Conservation (phyloP, 768 basidiomycete species). For the Phylloporus sp. region DNA sequence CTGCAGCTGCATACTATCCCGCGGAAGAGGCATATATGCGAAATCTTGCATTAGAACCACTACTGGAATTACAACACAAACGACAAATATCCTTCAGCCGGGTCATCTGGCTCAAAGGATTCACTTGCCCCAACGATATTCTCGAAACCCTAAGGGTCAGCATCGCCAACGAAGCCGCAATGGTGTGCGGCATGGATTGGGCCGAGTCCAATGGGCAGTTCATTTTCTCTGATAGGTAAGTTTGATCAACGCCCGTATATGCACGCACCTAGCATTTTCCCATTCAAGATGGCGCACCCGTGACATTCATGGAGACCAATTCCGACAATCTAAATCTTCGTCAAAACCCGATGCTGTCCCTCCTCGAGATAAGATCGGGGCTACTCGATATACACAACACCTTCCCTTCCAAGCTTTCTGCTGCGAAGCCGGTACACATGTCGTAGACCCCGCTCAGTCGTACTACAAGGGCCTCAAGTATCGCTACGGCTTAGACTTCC, state of each 20-base stretch:
- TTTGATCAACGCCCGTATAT: too few species aligned
- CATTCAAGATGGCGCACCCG: slow-evolving; percentile 85
- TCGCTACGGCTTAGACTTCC: slow-evolving; percentile 75
- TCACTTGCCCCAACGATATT: slow-evolving; percentile 98
- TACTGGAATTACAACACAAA: slow-evolving; percentile 74
- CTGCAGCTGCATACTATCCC: slow-evolving; percentile 88
- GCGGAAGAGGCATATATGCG: slow-evolving; percentile 92
- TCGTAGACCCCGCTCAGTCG: slow-evolving; percentile 92
- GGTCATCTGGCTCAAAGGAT: slow-evolving; percentile 98
- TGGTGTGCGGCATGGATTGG: slow-evolving; percentile 99
- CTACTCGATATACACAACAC: slow-evolving; percentile 82
- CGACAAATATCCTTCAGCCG: slow-evolving; percentile 81
- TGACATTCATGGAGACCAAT: slow-evolving; percentile 97
- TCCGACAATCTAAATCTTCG: slow-evolving; percentile 93
- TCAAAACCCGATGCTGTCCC: slow-evolving; percentile 89
- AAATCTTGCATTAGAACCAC: slow-evolving; percentile 88
- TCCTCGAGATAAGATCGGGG: slow-evolving; percentile 80
- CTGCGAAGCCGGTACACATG: slow-evolving; percentile 96
- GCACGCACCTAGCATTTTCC: neutral
- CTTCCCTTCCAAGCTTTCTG: slow-evolving; percentile 99
- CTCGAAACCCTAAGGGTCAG: slow-evolving; percentile 93
- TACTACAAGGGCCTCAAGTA: slow-evolving; percentile 91
- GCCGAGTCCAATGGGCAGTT: slow-evolving; percentile 96
- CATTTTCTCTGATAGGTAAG: slow-evolving; percentile 94
- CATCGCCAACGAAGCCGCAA: slow-evolving; percentile 86